Evolutionary conservation across 176 grass and related monocot genomes (phyloP).

Genomic region (Oryza glumipatula): DNA sequence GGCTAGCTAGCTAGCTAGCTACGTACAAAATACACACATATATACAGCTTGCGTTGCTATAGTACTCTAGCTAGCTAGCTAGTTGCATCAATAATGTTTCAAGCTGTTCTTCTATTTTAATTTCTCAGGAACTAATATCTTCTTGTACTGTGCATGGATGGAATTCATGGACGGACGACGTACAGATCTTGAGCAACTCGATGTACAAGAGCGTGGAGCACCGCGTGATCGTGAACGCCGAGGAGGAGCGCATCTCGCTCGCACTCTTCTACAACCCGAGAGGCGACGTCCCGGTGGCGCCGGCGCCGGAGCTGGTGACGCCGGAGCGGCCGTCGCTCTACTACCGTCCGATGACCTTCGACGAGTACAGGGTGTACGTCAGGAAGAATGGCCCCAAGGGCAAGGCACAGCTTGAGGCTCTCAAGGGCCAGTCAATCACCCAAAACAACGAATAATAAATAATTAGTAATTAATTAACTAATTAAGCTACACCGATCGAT

Average conservation of each 20-base stretch:
- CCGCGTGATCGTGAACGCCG: constrained; percentile 66
- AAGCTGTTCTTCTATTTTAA: neutral
- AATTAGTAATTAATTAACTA: neutral
- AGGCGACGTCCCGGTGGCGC: constrained; percentile 56
- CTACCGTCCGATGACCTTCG: constrained; percentile 76
- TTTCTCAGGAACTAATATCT: neutral
- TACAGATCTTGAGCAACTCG: constrained; percentile 76
- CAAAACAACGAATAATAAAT: neutral
- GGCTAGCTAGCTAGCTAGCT: neutral
- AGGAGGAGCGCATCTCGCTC: constrained; percentile 71
- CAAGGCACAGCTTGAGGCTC: constrained; percentile 71
- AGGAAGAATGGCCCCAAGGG: constrained; percentile 71
- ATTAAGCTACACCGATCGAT: neutral
- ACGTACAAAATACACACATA: no score
- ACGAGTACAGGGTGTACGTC: constrained; percentile 65
- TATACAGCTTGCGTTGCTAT: neutral
- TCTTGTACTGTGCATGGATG: neutral
- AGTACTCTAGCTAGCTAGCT: neutral
- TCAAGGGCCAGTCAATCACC: constrained; percentile 44
- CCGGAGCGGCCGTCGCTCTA: constrained; percentile 64
- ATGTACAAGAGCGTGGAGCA: constrained; percentile 82
- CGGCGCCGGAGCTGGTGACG: constrained; percentile 55
- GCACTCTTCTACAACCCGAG: constrained; percentile 92
- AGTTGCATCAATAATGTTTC: no score
- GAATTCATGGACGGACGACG: no score